Evolutionary conservation across 306 rosid genomes (phyloP), one percentile per base, ranked within the genome.

Genomic region (apple (Malus domestica)): DNA sequence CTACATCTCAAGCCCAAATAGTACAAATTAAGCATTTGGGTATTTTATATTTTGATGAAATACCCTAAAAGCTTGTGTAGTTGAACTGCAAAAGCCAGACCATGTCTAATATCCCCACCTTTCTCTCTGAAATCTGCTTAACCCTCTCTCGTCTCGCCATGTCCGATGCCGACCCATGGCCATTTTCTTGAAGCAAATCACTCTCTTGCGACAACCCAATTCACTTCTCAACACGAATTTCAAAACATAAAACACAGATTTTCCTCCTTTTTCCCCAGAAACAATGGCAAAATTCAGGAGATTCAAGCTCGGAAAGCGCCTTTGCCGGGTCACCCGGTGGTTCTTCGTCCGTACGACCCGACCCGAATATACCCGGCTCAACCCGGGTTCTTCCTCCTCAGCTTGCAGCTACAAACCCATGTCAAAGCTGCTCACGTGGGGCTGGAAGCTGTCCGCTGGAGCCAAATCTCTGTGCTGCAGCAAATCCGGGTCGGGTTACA

Each of bases 141-240:
- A 74, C 90, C 18, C 83, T 72, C 54, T 92, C 72, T 32, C 92
- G 92, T 5, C 82, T 90, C 7, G 80, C 88, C 77, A 93, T 93
- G 85, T 93, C 96, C 79, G 83, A 68, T 0, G 89, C 98, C 8
- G 94, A 90, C 69, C 95, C 95, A 15, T 89, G 95, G 90, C 88
- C 89, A 14, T 92, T 89, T 58, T 94, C 88, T 15, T 87, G 30
- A 79, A 8, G 75, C 73, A 23, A 68, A 33, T 68, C 49, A 3
- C 19, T 60, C 3, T 8, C 74, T 72, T 62, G 45, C 20, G 71
- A 44, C 58, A 78, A 23, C 42, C 70, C 64, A 46, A 1, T 20
- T 60, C 44, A 4, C 13, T 8, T 38, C 11, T 68, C 10, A 40
- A 44, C 29, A 19, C 40, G 6, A 22, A 7, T 16, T 32, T 10